phyloP scores from a whole-genome alignment of 208 protist species.

The Crithidia expoeki region DNA sequence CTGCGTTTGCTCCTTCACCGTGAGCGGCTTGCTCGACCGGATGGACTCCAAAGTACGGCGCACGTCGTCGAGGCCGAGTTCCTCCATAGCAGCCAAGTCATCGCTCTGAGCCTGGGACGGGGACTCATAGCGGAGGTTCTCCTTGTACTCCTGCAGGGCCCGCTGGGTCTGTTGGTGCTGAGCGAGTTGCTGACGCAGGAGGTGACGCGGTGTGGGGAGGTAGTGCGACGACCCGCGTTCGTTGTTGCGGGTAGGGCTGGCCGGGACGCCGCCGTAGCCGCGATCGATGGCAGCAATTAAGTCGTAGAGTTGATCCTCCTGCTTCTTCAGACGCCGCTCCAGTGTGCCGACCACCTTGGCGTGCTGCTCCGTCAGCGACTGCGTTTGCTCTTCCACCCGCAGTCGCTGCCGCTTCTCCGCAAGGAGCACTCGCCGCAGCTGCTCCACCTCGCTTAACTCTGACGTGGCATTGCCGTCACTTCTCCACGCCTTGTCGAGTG shows the following conservation, averaged over 20 bases:
- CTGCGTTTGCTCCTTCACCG: constrained; percentile 4
- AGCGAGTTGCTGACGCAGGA: constrained; percentile 63
- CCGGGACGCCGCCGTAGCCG: constrained; percentile 26
- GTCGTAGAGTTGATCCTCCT: constrained; percentile 79
- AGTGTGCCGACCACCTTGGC: constrained; percentile 71
- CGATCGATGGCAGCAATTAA: constrained; percentile 50
- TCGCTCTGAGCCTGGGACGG: constrained; percentile 22
- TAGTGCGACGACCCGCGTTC: constrained; percentile 24
- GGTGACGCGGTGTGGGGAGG: constrained; percentile 50
- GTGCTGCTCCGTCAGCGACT: constrained; percentile 82
- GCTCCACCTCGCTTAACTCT: constrained; percentile 27
- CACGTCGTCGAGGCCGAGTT: constrained; percentile 35
- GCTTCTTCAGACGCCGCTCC: constrained; percentile 72
- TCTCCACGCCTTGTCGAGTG: constrained; percentile 26
- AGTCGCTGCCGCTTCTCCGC: constrained; percentile 83
- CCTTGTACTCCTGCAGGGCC: constrained; percentile 52
- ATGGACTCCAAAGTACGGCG: constrained; percentile 40
- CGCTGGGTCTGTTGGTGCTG: constrained; percentile 72
- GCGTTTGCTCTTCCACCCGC: constrained; percentile 85
- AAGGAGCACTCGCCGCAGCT: constrained; percentile 54
- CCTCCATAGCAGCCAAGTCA: constrained; percentile 30
- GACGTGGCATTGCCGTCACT: constrained; percentile 6
- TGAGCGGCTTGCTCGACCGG: constrained; percentile 38
- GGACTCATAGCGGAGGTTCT: constrained; percentile 27
- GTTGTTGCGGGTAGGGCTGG: constrained; percentile 17